Conservation (phyloP, 176 grass and related monocot species). For the Carex myosuroides region DNA sequence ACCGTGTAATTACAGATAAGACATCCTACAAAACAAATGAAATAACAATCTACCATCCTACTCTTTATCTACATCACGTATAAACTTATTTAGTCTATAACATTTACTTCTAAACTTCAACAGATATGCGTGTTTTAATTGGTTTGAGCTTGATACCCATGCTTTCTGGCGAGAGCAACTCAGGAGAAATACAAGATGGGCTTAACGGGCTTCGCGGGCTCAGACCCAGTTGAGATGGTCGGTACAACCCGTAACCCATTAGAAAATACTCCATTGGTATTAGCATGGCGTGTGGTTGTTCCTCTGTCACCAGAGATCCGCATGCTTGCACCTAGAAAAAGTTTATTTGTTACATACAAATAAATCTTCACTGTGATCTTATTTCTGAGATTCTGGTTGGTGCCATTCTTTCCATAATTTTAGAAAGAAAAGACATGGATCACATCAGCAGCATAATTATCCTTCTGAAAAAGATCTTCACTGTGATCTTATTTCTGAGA, state of each 20-base stretch:
- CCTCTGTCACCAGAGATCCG: constrained; percentile 78
- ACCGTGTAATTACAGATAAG: constrained; percentile 11
- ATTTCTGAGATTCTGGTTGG: not conserved
- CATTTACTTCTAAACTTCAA: constrained; percentile 44
- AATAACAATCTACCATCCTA: constrained; percentile 7
- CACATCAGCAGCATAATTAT: not conserved
- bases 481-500: too few species aligned
- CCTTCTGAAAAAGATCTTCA: not conserved
- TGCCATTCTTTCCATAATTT: not conserved
- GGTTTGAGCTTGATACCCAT: constrained; percentile 99
- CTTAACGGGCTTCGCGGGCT: constrained; percentile 80
- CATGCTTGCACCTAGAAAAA: constrained; percentile 73
- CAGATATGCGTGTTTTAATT: constrained; percentile 60
- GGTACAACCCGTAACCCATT: constrained; percentile 82
- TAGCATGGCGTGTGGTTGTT: constrained; percentile 91
- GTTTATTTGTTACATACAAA: not conserved
- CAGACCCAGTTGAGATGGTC: constrained; percentile 55
- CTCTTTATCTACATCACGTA: constrained; percentile 12
- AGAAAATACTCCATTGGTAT: constrained; percentile 96
- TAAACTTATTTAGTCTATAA: constrained; percentile 8
- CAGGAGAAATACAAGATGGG: constrained; percentile 72
- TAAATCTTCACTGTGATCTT: not conserved
- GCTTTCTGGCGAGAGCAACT: constrained; percentile 88
- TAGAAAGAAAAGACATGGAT: not conserved
- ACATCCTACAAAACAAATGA: constrained; percentile 22